These are phyloP conservation scores for Elsinoe batatas DNA, from an alignment of 2,329 filamentous ascomycete species.

Conservation along the genomic window DNA sequence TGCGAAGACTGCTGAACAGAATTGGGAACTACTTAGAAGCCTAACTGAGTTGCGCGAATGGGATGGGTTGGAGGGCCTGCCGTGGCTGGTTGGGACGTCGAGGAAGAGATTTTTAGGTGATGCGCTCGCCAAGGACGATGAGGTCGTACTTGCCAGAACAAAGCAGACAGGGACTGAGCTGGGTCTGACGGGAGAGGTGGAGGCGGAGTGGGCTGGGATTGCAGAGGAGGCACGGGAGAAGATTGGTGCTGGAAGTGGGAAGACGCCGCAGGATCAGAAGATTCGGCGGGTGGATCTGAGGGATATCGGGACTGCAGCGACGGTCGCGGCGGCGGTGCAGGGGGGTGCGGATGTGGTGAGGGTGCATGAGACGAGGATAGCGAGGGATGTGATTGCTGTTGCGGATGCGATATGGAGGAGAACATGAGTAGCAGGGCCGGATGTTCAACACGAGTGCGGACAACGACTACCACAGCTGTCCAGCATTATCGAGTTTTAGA, in stretches of 20 bases:
- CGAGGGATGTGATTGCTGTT: slow-evolving; percentile 64
- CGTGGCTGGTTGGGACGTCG: slow-evolving; percentile 84
- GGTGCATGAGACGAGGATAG: slow-evolving; percentile 67
- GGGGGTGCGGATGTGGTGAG: slow-evolving; percentile 86
- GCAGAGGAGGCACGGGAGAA: slow-evolving; percentile 61
- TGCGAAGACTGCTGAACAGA: slow-evolving; percentile 73
- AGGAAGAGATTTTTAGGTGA: slow-evolving; percentile 82
- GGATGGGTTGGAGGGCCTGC: slow-evolving; percentile 57
- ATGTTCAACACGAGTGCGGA: background rate
- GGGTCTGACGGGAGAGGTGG: background rate
- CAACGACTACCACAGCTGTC: background rate
- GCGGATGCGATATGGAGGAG: slow-evolving; percentile 78
- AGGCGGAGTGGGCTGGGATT: background rate
- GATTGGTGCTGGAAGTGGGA: slow-evolving; percentile 23
- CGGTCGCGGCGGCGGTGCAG: slow-evolving; percentile 73
- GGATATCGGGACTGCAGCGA: slow-evolving; percentile 74
- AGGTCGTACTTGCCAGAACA: background rate
- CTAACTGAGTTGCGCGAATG: slow-evolving; percentile 56
- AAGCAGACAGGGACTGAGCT: background rate
- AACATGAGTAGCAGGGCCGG: background rate
- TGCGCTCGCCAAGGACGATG: slow-evolving; percentile 50
- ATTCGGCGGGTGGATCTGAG: background rate
- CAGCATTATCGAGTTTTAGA: background rate
- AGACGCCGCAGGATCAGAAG: background rate
- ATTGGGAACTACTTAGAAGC: slow-evolving; percentile 65